phyloP scores from a whole-genome alignment of 208 protist species.

The Naegleria gruberi region DNA sequence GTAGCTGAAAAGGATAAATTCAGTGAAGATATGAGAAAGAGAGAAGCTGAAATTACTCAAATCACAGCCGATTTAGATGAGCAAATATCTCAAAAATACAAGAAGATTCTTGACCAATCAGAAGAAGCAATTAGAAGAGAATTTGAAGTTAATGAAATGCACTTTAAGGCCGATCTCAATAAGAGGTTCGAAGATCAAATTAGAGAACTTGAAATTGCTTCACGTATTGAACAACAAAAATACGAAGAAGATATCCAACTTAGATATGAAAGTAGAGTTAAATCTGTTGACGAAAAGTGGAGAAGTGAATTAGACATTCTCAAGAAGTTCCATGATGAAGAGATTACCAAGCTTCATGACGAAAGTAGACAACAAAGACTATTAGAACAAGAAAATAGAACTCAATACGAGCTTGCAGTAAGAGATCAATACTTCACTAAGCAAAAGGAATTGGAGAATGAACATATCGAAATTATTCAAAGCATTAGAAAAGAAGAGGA shows the following conservation, averaged over 20 bases:
- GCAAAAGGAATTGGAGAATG: background rate
- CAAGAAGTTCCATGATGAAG: background rate
- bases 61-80: background rate
- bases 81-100: background rate
- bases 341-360: background rate
- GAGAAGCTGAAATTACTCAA: background rate
- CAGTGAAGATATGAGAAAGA: background rate
- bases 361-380: background rate
- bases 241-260: background rate
- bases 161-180: background rate
- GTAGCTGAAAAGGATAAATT: background rate
- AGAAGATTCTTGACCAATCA: background rate
- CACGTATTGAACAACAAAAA: background rate
- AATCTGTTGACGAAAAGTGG: background rate
- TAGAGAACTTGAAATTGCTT: background rate
- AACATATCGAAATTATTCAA: background rate
- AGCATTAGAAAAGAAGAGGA: background rate
- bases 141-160: background rate
- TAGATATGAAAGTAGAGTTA: background rate
- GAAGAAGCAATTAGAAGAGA: background rate
- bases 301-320: background rate
- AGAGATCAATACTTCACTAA: background rate
- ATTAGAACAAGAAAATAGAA: background rate
- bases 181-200: background rate
- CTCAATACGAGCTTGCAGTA: background rate